These are phyloP conservation scores for Candida boidinii DNA, from an alignment of 805 yeast species.

Conservation along the genomic window DNA sequence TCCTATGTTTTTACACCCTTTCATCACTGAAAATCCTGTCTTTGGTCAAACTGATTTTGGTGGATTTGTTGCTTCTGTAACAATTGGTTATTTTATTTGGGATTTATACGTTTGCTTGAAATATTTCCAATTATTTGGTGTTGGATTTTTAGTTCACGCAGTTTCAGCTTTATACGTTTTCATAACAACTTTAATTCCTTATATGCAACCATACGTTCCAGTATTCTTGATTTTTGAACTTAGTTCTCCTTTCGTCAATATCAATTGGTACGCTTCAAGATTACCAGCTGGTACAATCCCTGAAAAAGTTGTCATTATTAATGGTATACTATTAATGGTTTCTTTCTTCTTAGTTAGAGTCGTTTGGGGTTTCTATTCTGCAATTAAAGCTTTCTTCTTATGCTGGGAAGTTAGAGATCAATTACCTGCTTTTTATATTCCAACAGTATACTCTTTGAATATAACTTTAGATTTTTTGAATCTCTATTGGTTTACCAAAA, in stretches of 20 bases:
- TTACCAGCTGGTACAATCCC: conserved; percentile 63
- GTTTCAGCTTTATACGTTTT: conserved; percentile 74
- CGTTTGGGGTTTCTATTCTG: conserved; percentile 80
- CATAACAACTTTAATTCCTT: conserved; percentile 54
- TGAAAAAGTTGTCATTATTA: conserved; percentile 42
- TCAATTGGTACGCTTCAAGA: conserved; percentile 84
- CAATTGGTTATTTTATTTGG: conserved; percentile 89
- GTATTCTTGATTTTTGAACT: conserved; percentile 79
- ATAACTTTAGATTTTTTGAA: conserved; percentile 59
- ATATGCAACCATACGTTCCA: conserved; percentile 74
- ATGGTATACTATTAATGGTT: conserved; percentile 62
- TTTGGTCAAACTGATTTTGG: conserved; percentile 70
- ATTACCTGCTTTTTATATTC: conserved; percentile 39
- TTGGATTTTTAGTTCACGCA: conserved; percentile 79
- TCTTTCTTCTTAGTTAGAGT: conserved; percentile 76
- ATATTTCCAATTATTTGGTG: conserved; percentile 63
- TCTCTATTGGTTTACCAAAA: conserved; percentile 79
- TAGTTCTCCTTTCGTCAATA: conserved; percentile 90
- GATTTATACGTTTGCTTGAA: conserved; percentile 64
- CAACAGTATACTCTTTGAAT: conserved; percentile 48
- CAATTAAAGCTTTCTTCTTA: conserved; percentile 40
- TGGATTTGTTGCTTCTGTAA: conserved; percentile 62
- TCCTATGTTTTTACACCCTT: conserved; percentile 58
- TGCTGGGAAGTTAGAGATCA: conserved; percentile 32
- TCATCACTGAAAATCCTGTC: conserved; percentile 40